Base-by-base conservation (phyloP, 805 yeast genomes). In the Candida fluviatilis region DNA sequence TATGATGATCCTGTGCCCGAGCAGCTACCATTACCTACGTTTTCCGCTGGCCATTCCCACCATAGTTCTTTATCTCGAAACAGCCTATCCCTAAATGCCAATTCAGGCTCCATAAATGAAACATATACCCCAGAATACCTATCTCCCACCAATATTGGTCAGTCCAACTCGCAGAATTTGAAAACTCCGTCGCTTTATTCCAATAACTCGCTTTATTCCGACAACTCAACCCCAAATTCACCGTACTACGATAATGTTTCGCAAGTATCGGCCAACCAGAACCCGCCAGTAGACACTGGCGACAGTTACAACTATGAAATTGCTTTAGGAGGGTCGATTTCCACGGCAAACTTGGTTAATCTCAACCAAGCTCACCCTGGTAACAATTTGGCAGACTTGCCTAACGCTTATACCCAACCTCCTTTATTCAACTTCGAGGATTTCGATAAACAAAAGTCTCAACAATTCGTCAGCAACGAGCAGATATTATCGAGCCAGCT, bases 161-260 rank as follows among this genome's bases (percentile, higher is more conserved):
- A 27, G 14, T 17, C 17, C 16, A 15, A 6, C n/a, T 18, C 18
- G 5, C 21, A 18, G n/a, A n/a, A 21, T 3, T 23, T 24, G 25
- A n/a, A 29, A 15, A 30, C 14, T 24, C 33, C 33, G n/a, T 23
- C 27, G 25, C 23, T 36, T 7, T 31, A 23, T n/a, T 36, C 27
- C 13, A 31, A 16, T 11, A 17, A 14, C 24, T 36, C 33, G 15
- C 4, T 57, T 10, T 61, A 62, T 43, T 61, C 69, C 4, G 73
- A 66, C 6, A 57, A 51, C 18, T 57, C 66, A 2, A 62, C 65
- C 45, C 67, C 69, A 3, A 60, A 57, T 15, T 55, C 64, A 18
- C 69, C 71, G 4, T 67, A 49, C 41, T 53, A 55, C 18, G 71
- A 64, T 36, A 69, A 69, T 0, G 47, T 53, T 14, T 59, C 67